Conservation (phyloP, 371 early-diverging fungal species). For the Blakeslea trispora region DNA sequence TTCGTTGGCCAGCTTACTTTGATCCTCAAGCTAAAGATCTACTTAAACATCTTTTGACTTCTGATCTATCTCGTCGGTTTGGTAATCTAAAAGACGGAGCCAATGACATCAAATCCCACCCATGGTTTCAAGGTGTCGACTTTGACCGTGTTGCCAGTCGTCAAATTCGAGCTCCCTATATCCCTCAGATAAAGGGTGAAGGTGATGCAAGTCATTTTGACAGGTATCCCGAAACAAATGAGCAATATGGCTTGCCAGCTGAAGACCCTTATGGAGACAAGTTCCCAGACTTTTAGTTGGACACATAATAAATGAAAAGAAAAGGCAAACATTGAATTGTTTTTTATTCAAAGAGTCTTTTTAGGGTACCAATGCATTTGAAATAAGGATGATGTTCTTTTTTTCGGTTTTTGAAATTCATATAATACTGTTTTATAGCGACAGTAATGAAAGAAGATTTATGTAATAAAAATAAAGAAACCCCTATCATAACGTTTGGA, state of each 20-base stretch:
- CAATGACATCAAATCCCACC: slow-evolving; percentile 90
- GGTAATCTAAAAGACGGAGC: slow-evolving; percentile 92
- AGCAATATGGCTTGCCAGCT: slow-evolving; percentile 50
- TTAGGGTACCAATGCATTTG: too few relatives aligned
- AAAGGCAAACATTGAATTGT: neutral
- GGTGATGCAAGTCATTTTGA: slow-evolving; percentile 97
- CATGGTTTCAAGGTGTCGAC: slow-evolving; percentile 94
- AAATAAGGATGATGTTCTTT: too few relatives aligned
- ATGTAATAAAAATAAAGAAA: too few relatives aligned
- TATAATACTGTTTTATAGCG: too few relatives aligned
- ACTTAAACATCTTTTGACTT: slow-evolving; percentile 81
- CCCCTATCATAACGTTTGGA: too few relatives aligned
- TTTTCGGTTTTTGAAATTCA: too few relatives aligned
- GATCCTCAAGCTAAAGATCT: slow-evolving; percentile 90
- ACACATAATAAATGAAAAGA: slow-evolving; percentile 6
- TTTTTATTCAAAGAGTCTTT: too few relatives aligned
- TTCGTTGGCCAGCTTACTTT: slow-evolving; percentile 89
- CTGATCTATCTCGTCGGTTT: slow-evolving; percentile 88
- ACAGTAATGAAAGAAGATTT: too few relatives aligned
- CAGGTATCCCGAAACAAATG: slow-evolving; percentile 82
- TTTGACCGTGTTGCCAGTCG: slow-evolving; percentile 78
- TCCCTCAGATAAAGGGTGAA: slow-evolving; percentile 81
- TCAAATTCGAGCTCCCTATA: slow-evolving; percentile 88
- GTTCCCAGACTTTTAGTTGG: slow-evolving; percentile 35
- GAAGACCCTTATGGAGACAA: slow-evolving; percentile 31